Evolutionary conservation across 2,329 filamentous ascomycete genomes (phyloP).

Genomic region (Zymoseptoria ardabiliae): DNA sequence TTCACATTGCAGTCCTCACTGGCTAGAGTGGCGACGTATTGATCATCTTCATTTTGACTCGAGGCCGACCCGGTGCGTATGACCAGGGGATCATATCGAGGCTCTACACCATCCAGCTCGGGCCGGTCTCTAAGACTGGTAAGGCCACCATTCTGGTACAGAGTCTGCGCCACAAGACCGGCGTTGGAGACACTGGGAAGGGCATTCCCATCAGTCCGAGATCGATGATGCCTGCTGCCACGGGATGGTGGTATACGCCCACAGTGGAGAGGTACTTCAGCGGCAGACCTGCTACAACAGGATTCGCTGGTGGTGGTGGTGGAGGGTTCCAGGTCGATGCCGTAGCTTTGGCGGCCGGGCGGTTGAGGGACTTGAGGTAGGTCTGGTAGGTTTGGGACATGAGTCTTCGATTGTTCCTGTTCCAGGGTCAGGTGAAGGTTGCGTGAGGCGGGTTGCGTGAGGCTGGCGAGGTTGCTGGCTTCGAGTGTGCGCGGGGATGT

Average conservation of each 20-base stretch:
- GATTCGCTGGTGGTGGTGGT: conserved; percentile 50
- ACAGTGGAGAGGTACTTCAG: conserved; percentile 55
- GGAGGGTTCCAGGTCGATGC: conserved; percentile 31
- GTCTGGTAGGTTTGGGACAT: neutral
- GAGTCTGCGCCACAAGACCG: conserved; percentile 50
- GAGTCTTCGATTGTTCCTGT: neutral
- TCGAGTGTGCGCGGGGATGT: neutral
- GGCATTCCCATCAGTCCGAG: neutral
- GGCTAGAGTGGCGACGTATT: conserved; percentile 4
- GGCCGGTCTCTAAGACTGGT: conserved; percentile 48
- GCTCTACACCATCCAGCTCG: conserved; percentile 47
- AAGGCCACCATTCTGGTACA: conserved; percentile 70
- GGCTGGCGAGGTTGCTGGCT: neutral
- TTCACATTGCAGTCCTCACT: conserved; percentile 16
- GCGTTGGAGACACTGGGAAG: conserved; percentile 50
- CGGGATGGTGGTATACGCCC: conserved; percentile 37
- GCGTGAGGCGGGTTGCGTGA: neutral
- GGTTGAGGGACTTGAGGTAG: conserved; percentile 2
- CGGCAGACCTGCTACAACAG: conserved; percentile 58
- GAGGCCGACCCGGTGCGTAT: conserved; percentile 33
- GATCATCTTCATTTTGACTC: neutral
- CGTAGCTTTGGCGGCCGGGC: conserved; percentile 10
- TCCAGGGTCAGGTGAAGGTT: neutral
- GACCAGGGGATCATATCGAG: conserved; percentile 54
- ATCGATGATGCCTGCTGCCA: neutral